These are phyloP conservation scores for Gamsiella multidivaricata DNA, from an alignment of 192 early-diverging fungal genomes.

Conservation along the genomic window DNA sequence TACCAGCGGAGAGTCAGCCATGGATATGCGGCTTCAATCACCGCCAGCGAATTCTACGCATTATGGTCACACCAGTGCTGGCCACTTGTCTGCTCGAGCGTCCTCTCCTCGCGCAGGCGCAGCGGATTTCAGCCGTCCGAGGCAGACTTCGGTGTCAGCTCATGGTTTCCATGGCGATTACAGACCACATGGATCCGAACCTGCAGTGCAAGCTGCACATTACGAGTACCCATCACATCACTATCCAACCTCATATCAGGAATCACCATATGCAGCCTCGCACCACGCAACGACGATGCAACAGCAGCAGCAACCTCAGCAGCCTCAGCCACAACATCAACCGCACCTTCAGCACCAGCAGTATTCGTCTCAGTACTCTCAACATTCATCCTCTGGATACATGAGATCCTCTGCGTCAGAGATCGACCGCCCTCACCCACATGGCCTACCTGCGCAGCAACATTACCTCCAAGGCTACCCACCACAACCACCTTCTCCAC, in stretches of 20 bases:
- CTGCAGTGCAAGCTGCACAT: background rate
- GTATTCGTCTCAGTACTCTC: conserved; percentile 23
- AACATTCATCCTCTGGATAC: conserved; percentile 18
- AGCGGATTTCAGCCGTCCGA: conserved; percentile 27
- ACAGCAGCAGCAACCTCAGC: conserved; percentile 26
- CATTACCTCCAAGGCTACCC: conserved; percentile 23
- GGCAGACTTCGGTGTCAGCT: conserved; percentile 25
- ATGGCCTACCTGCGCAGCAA: conserved; percentile 1
- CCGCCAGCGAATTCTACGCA: conserved; percentile 18
- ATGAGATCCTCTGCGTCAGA: conserved; percentile 12
- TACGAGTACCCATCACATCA: conserved; percentile 38
- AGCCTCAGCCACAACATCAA: conserved; percentile 19
- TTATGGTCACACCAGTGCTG: conserved; percentile 8
- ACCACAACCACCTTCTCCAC: conserved; percentile 15
- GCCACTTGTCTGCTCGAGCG: conserved; percentile 1
- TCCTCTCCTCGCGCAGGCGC: conserved; percentile 13
- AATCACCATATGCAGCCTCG: background rate
- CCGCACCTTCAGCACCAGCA: conserved; percentile 20
- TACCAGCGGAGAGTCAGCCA: conserved; percentile 18
- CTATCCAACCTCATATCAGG: conserved; percentile 11
- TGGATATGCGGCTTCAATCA: conserved; percentile 38
- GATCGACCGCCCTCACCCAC: conserved; percentile 19
- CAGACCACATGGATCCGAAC: conserved; percentile 17
- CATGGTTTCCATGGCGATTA: conserved; percentile 38
- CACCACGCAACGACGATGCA: conserved; percentile 15